Evolutionary conservation across 108 stramenopile species (phyloP).

Genomic region (Discostella pseudostelligera): DNA sequence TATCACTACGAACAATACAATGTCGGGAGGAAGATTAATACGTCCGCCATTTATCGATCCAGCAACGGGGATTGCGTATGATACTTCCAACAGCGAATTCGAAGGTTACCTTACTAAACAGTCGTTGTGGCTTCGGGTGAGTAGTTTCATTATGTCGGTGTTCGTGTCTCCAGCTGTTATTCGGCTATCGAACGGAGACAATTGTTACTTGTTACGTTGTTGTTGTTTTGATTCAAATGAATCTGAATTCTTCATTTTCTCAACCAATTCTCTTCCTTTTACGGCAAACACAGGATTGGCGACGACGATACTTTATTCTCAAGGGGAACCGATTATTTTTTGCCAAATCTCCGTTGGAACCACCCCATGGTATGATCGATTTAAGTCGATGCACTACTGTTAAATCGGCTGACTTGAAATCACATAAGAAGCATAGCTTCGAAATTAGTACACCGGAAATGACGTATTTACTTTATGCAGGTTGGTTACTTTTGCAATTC

Average conservation of each 20-base stretch:
- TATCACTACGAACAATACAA: neutral
- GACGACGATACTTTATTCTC: conserved; percentile 96
- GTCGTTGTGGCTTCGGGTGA: conserved; percentile 85
- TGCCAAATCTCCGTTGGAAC: conserved; percentile 73
- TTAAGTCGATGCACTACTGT: conserved; percentile 94
- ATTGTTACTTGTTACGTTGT: neutral
- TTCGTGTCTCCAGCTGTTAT: neutral
- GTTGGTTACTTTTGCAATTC: neutral
- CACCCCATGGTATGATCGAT: conserved; percentile 95
- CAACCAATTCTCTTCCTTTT: neutral
- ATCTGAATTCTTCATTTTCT: neutral
- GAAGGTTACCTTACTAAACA: conserved; percentile 94
- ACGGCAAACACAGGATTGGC: conserved; percentile 86
- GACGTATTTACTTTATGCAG: conserved; percentile 94
- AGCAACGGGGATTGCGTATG: conserved; percentile 82
- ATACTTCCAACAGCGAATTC: conserved; percentile 78
- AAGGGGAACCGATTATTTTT: conserved; percentile 98
- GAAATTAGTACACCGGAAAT: conserved; percentile 96
- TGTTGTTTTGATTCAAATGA: neutral
- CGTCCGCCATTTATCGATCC: conserved; percentile 85
- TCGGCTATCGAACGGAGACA: neutral
- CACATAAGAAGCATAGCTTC: conserved; percentile 93
- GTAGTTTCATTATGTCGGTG: conserved; percentile 9
- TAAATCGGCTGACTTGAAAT: conserved; percentile 96
- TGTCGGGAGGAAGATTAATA: conserved; percentile 24